These are phyloP conservation scores for Apiotrichum montevideense DNA, from an alignment of 1,284 basidiomycete genomes.

Conservation along the genomic window DNA sequence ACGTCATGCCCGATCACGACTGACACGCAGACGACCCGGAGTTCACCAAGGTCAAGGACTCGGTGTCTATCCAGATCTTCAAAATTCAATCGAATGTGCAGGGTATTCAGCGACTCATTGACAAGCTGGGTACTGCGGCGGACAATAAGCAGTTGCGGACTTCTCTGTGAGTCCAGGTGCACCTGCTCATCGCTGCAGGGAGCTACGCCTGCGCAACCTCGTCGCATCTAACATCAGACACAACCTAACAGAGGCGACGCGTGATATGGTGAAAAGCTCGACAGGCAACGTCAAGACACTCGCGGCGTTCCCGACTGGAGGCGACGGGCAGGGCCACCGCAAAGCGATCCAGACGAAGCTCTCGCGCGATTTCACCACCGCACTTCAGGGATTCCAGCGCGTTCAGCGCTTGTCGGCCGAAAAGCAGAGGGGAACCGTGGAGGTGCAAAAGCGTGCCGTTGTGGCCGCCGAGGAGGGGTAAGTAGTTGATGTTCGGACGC, in stretches of 20 bases:
- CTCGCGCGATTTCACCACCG: slow-evolving; percentile 84
- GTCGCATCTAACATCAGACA: slow-evolving; percentile 34
- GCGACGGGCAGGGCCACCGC: slow-evolving; percentile 27
- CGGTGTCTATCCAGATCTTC: slow-evolving; percentile 91
- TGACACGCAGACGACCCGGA: slow-evolving; percentile 26
- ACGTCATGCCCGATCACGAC: too few relatives aligned
- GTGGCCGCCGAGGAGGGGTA: slow-evolving; percentile 34
- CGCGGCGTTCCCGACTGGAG: slow-evolving; percentile 58
- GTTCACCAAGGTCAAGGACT: slow-evolving; percentile 73
- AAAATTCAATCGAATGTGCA: slow-evolving; percentile 98
- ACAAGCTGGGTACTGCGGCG: slow-evolving; percentile 74
- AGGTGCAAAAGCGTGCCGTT: slow-evolving; percentile 51
- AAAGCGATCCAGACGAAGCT: slow-evolving; percentile 69
- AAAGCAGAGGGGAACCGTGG: slow-evolving; percentile 72
- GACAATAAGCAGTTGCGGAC: slow-evolving; percentile 64
- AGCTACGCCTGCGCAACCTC: too few relatives aligned
- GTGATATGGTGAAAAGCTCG: slow-evolving; percentile 87
- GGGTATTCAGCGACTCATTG: slow-evolving; percentile 85
- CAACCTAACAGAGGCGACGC: slow-evolving; percentile 87
- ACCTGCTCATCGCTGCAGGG: too few relatives aligned
- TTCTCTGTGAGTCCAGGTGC: slow-evolving; percentile 32
- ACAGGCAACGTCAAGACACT: slow-evolving; percentile 87
- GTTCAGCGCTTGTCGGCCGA: slow-evolving; percentile 87
- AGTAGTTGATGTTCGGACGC: slow-evolving; percentile 1
- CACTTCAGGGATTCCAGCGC: slow-evolving; percentile 82